A percentile compares a stretch with the other conserved stretches of the same genome.
phyloP scores from a whole-genome alignment of 2,329 filamentous ascomycete species.

The Paecilomyces dactylethromorphus region DNA sequence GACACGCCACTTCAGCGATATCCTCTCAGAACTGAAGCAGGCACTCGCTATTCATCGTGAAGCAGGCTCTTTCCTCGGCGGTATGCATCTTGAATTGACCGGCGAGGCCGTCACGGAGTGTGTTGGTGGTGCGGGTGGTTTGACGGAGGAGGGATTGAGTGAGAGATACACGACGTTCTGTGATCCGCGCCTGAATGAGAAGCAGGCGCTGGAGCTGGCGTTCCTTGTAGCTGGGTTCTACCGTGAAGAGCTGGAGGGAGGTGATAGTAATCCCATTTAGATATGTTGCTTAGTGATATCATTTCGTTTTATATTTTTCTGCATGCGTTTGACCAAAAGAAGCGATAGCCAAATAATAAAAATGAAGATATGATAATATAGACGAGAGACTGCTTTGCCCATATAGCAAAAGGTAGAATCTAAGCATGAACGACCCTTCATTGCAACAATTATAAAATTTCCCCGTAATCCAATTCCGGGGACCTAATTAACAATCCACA shows the following conservation, averaged over 20 bases:
- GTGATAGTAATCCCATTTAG: conserved; percentile 4
- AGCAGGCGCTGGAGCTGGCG: conserved; percentile 90
- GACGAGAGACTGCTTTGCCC: neutral
- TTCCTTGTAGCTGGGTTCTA: conserved; percentile 88
- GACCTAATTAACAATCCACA: neutral
- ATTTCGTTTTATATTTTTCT: neutral
- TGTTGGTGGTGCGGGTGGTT: conserved; percentile 76
- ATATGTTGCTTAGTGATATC: neutral
- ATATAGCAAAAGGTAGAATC: too few species aligned
- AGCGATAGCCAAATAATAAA: neutral
- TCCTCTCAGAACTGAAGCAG: conserved; percentile 77
- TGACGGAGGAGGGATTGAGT: conserved; percentile 81
- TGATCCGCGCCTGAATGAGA: conserved; percentile 92
- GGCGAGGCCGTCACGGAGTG: conserved; percentile 97
- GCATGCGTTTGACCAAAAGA: neutral
- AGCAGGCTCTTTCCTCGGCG: conserved; percentile 79
- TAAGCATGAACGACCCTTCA: neutral
- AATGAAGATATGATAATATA: neutral
- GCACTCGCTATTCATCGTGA: conserved; percentile 80
- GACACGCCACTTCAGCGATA: conserved; percentile 84
- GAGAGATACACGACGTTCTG: conserved; percentile 95
- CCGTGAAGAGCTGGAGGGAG: conserved; percentile 37
- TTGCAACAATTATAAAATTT: neutral
- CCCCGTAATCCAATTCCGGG: neutral
- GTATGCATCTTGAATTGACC: conserved; percentile 90